Conservation (phyloP, 2,329 filamentous ascomycete genomes). For the Neofusicoccum kwambonambiense region DNA sequence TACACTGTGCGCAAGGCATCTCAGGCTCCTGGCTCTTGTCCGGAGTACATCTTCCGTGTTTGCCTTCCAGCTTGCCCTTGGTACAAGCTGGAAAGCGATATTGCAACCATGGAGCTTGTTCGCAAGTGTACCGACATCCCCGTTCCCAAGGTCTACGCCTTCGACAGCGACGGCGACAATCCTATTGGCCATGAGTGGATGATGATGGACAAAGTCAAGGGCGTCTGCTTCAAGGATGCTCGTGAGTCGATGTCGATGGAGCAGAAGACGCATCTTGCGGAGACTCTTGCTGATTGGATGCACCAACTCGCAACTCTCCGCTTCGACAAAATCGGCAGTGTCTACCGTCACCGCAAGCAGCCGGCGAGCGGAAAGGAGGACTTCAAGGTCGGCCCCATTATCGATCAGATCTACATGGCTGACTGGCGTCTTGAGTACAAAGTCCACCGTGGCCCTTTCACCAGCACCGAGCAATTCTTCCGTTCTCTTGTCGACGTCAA, state of each 20-base stretch:
- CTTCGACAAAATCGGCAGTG: constrained; percentile 14
- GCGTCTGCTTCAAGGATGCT: not conserved
- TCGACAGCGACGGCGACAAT: constrained; percentile 20
- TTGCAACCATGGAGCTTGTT: constrained; percentile 25
- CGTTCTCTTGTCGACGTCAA: not conserved
- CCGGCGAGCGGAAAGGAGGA: not conserved
- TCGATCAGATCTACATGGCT: not conserved
- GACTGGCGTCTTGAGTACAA: not conserved
- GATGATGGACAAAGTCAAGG: constrained; percentile 24
- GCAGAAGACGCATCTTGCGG: not conserved
- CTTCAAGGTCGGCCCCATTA: not conserved
- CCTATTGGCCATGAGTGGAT: constrained; percentile 29
- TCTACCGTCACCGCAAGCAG: not conserved
- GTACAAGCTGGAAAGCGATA: constrained; percentile 24
- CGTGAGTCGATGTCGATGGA: constrained; percentile 12
- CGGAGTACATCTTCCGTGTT: constrained; percentile 30
- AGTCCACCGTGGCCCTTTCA: not conserved
- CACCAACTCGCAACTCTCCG: constrained; percentile 11
- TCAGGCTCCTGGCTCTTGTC: not conserved
- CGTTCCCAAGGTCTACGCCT: constrained; percentile 21
- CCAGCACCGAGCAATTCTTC: not conserved
- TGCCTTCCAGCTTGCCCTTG: constrained; percentile 24
- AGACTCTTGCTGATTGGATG: constrained; percentile 10
- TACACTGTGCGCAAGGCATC: constrained; percentile 18
- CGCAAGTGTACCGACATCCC: constrained; percentile 24